A percentile compares a stretch with the other conserved stretches of the same genome.
Conservation (phyloP, 352 stramenopile species). For the Lagenidium giganteum region DNA sequence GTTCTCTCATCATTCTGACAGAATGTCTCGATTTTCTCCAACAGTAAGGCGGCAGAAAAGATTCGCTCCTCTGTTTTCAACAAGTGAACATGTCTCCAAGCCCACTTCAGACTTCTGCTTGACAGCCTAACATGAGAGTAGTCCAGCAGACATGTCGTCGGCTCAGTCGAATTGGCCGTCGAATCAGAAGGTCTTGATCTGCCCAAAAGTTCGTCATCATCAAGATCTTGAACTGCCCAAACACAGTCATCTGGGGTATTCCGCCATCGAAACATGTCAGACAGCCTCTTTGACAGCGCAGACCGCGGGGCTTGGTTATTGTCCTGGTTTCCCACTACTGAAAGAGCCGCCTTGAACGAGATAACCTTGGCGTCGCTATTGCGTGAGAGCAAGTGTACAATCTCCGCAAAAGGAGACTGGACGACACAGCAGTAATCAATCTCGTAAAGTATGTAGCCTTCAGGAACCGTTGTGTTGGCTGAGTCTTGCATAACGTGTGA, state of each 20-base stretch:
- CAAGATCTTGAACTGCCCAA: not conserved
- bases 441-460: slow-evolving; percentile 58
- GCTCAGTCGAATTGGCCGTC: not conserved
- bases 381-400: slow-evolving; percentile 45
- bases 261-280: slow-evolving; percentile 41
- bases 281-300: slow-evolving; percentile 38
- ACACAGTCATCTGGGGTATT: slow-evolving; percentile 20
- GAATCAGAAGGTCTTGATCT: not conserved
- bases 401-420: slow-evolving; percentile 53
- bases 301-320: slow-evolving; percentile 8
- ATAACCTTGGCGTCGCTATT: slow-evolving; percentile 39
- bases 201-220: too few species aligned
- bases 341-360: slow-evolving; percentile 52
- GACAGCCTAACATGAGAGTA: slow-evolving; percentile 46
- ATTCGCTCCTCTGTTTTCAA: slow-evolving; percentile 66
- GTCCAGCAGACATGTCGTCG: slow-evolving; percentile 28
- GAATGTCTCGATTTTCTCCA: slow-evolving; percentile 66
- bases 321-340: slow-evolving; percentile 24
- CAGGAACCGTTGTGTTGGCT: slow-evolving; percentile 35
- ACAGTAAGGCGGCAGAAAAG: slow-evolving; percentile 59
- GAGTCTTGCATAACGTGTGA: slow-evolving; percentile 23
- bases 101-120: slow-evolving; percentile 44
- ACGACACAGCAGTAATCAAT: slow-evolving; percentile 57
- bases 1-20: slow-evolving; percentile 15
- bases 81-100: slow-evolving; percentile 66